phyloP scores from a whole-genome alignment of 192 early-diverging fungal species.

The Umbelopsis sp. region DNA sequence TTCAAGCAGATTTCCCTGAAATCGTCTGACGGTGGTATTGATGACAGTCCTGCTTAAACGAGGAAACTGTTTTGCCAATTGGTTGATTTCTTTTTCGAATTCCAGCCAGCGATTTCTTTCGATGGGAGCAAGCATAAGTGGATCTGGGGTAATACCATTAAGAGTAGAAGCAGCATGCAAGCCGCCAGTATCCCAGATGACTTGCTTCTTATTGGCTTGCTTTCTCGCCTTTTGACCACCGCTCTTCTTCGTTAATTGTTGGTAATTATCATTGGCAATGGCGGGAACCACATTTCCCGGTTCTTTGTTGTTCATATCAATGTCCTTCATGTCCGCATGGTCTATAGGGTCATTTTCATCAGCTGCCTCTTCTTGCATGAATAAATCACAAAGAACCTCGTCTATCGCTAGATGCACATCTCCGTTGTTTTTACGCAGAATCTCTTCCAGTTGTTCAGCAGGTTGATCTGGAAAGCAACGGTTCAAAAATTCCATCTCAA shows the following conservation, averaged over 20 bases:
- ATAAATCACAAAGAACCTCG: slow-evolving; percentile 16
- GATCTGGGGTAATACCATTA: not conserved
- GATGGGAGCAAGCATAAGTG: not conserved
- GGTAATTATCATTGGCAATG: not conserved
- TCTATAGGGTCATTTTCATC: not conserved
- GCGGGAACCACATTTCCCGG: not conserved
- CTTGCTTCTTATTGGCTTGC: slow-evolving; percentile 19
- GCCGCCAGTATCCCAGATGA: slow-evolving; percentile 19
- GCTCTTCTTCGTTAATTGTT: not conserved
- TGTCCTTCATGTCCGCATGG: not conserved
- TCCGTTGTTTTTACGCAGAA: not conserved
- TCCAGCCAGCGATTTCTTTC: slow-evolving; percentile 36
- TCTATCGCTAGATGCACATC: slow-evolving; percentile 27
- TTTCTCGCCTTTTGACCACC: slow-evolving; percentile 8
- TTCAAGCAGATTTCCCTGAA: slow-evolving; percentile 30
- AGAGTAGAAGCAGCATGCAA: slow-evolving; percentile 3
- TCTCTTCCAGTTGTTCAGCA: not conserved
- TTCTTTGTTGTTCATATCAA: not conserved
- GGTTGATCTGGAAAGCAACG: slow-evolving; percentile 28
- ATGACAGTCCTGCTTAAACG: slow-evolving; percentile 3
- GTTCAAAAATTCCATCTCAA: slow-evolving; percentile 25
- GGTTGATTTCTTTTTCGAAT: slow-evolving; percentile 11
- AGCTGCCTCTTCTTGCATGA: slow-evolving; percentile 1
- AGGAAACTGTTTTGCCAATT: slow-evolving; percentile 26
- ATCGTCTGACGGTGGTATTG: slow-evolving; percentile 12